Evolutionary conservation across 371 early-diverging fungal genomes (phyloP).

Genomic region (Mucor circinelloides): DNA sequence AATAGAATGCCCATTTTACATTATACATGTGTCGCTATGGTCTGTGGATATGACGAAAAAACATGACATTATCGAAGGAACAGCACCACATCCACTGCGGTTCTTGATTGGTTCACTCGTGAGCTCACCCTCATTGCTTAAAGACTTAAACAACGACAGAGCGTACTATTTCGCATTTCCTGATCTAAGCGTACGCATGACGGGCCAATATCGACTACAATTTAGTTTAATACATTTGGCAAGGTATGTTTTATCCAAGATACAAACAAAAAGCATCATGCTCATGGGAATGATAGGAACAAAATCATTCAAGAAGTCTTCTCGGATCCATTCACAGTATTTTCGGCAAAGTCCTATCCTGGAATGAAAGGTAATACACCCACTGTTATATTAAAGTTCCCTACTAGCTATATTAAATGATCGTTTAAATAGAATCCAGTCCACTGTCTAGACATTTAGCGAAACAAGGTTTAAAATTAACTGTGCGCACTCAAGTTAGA

Average conservation of each 20-base stretch:
- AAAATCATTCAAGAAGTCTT: conserved; percentile 29
- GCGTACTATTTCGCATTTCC: conserved; percentile 61
- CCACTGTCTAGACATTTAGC: conserved; percentile 66
- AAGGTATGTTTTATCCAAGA: conserved; percentile 14
- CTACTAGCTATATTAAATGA: neutral
- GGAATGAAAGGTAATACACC: conserved; percentile 62
- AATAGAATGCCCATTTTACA: conserved; percentile 26
- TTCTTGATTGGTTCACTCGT: conserved; percentile 61
- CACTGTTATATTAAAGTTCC: neutral
- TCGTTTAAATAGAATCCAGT: conserved; percentile 55
- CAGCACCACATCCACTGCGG: conserved; percentile 24
- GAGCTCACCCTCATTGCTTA: conserved; percentile 50
- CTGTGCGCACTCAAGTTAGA: conserved; percentile 52
- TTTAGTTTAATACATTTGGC: conserved; percentile 44
- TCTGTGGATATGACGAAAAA: conserved; percentile 26
- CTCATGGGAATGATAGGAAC: conserved; percentile 1
- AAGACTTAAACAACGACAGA: conserved; percentile 40
- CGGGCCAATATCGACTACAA: conserved; percentile 46
- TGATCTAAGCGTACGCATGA: conserved; percentile 48
- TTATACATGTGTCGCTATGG: conserved; percentile 29
- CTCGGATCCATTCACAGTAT: conserved; percentile 54
- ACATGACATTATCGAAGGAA: conserved; percentile 12
- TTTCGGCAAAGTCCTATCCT: conserved; percentile 60
- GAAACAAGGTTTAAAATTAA: conserved; percentile 66
- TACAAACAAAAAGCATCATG: neutral